Conservation (phyloP, 495 filamentous ascomycete species). For the Entonaema liquescens region DNA sequence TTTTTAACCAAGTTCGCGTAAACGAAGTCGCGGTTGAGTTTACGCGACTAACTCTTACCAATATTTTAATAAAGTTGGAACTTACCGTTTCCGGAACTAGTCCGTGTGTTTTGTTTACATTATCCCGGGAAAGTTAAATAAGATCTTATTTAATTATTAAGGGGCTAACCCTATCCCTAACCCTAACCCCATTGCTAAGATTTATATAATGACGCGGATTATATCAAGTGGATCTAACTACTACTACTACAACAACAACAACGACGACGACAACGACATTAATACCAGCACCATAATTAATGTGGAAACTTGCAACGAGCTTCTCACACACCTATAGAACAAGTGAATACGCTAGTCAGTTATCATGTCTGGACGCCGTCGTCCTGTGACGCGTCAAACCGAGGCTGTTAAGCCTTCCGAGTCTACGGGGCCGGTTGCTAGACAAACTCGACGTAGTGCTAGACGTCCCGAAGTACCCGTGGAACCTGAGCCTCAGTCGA, state of each 20-base stretch:
- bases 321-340: too few species aligned
- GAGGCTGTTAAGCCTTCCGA: slow-evolving; percentile 26
- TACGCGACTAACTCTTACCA: too few species aligned
- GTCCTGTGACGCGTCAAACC: slow-evolving; percentile 33
- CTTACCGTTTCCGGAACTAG: background rate
- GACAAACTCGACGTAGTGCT: slow-evolving; percentile 37
- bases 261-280: background rate
- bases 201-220: slow-evolving; percentile 13
- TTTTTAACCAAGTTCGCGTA: too few species aligned
- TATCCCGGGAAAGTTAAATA: too few species aligned
- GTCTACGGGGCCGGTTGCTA: slow-evolving; percentile 7
- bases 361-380: slow-evolving; percentile 38
- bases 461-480: slow-evolving; percentile 23
- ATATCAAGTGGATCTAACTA: too few species aligned
- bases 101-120: too few species aligned
- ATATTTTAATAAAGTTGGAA: too few species aligned
- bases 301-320: background rate
- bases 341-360: background rate
- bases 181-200: background rate
- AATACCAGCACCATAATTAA: background rate
- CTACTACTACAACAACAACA: background rate
- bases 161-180: too few species aligned
- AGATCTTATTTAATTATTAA: too few species aligned
- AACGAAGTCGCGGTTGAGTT: too few species aligned
- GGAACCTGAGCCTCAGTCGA: slow-evolving; percentile 17